phyloP scores from a whole-genome alignment of 257 asterid species.

The Solanum paucissectum region DNA sequence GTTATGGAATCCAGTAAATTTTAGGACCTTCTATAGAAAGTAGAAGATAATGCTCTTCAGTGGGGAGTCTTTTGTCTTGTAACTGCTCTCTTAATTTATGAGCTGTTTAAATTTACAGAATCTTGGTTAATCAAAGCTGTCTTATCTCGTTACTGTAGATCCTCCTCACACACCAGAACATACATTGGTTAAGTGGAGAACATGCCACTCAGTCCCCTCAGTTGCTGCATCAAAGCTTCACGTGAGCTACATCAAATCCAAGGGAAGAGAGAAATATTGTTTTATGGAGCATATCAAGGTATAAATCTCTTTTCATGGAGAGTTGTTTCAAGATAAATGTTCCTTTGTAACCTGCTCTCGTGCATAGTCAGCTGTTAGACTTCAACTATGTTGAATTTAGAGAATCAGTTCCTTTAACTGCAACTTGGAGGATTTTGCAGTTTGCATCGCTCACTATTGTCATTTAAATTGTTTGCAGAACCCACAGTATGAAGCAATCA shows the following conservation, averaged over 20 bases:
- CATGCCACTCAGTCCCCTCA: slow-evolving; percentile 86
- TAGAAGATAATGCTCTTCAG: neutral
- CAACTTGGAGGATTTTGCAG: neutral
- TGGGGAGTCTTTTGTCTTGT: neutral
- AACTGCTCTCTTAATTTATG: neutral
- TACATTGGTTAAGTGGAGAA: slow-evolving; percentile 64
- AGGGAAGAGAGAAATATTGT: slow-evolving; percentile 89
- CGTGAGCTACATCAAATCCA: slow-evolving; percentile 55
- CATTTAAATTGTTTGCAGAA: neutral
- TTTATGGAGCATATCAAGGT: slow-evolving; percentile 96
- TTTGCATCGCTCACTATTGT: neutral
- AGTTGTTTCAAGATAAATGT: neutral
- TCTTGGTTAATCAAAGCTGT: slow-evolving; percentile 40
- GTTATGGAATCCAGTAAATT: neutral
- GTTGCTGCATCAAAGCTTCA: slow-evolving; percentile 80
- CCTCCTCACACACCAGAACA: slow-evolving; percentile 59
- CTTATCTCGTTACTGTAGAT: slow-evolving; percentile 69
- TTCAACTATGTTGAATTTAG: neutral
- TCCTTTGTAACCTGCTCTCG: neutral
- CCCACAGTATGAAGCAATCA: neutral
- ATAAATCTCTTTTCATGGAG: neutral
- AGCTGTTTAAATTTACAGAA: slow-evolving; percentile 32
- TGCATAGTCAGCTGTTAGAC: neutral
- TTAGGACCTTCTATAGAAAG: neutral
- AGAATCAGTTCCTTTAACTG: neutral